phyloP scores from a whole-genome alignment of 805 yeast genomes.

The Ogataea degrootiae region DNA sequence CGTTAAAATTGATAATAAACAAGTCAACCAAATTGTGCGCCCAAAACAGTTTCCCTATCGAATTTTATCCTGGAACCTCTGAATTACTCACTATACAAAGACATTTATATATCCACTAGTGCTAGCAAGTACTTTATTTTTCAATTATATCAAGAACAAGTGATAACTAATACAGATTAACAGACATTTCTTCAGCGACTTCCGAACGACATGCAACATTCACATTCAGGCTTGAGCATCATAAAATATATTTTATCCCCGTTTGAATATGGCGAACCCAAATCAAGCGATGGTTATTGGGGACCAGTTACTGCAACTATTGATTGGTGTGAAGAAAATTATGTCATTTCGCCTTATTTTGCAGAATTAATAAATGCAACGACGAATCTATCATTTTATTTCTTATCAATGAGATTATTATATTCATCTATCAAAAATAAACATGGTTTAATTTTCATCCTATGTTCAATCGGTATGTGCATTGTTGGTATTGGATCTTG shows the following conservation, averaged over 20 bases:
- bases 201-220: too few species aligned
- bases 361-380: slow-evolving; percentile 87
- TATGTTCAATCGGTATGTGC: slow-evolving; percentile 71
- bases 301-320: slow-evolving; percentile 83
- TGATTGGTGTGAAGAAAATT: slow-evolving; percentile 97
- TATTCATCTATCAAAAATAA: slow-evolving; percentile 52
- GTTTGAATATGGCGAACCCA: slow-evolving; percentile 17
- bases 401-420: slow-evolving; percentile 32
- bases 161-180: too few species aligned
- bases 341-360: slow-evolving; percentile 76
- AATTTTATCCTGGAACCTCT: too few species aligned
- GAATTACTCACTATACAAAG: too few species aligned
- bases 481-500: slow-evolving; percentile 89
- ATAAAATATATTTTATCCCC: slow-evolving; percentile 1
- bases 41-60: too few species aligned
- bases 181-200: too few species aligned
- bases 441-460: slow-evolving; percentile 63
- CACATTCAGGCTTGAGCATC: too few species aligned
- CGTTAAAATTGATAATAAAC: too few species aligned
- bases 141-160: too few species aligned
- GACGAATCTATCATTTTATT: slow-evolving; percentile 60
- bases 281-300: slow-evolving; percentile 53
- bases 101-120: too few species aligned
- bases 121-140: too few species aligned
- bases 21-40: too few species aligned